Evolutionary conservation across 2,329 filamentous ascomycete genomes (phyloP).

Genomic region (Gnomoniopsis smithogilvyi): DNA sequence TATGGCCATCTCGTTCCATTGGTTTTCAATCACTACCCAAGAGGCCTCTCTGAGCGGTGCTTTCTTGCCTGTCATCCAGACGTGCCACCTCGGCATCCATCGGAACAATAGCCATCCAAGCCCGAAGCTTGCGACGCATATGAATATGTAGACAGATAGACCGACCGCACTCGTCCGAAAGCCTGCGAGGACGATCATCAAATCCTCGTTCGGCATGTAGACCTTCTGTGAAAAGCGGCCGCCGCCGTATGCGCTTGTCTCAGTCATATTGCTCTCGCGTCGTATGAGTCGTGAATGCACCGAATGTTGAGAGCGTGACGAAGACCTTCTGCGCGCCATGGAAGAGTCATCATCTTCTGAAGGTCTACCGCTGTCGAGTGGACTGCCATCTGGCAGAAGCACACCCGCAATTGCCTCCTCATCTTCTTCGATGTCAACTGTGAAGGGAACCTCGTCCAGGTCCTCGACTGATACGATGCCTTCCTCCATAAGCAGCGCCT

Average conservation of each 20-base stretch:
- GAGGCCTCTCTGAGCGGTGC: constrained; percentile 70
- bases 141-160: constrained; percentile 61
- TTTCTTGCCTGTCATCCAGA: constrained; percentile 68
- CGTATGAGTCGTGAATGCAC: constrained; percentile 65
- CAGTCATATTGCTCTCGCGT: constrained; percentile 67
- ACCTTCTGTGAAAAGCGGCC: constrained; percentile 81
- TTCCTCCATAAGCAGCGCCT: constrained; percentile 21
- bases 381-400: constrained; percentile 29
- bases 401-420: constrained; percentile 1
- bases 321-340: constrained; percentile 59
- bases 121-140: constrained; percentile 73
- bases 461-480: constrained; percentile 31
- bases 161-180: constrained; percentile 77
- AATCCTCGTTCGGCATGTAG: constrained; percentile 88
- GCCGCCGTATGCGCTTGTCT: constrained; percentile 59
- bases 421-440: constrained; percentile 38
- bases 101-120: constrained; percentile 80
- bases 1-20: constrained; percentile 91
- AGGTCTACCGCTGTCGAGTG: constrained; percentile 36
- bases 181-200: constrained; percentile 90
- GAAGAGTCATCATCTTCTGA: constrained; percentile 36
- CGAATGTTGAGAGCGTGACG: constrained; percentile 54
- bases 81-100: constrained; percentile 87
- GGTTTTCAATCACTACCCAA: constrained; percentile 94
- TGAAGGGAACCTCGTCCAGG: constrained; percentile 38